Conservation (phyloP, 352 stramenopile species). For the Phytopythium chamaehyphon region DNA sequence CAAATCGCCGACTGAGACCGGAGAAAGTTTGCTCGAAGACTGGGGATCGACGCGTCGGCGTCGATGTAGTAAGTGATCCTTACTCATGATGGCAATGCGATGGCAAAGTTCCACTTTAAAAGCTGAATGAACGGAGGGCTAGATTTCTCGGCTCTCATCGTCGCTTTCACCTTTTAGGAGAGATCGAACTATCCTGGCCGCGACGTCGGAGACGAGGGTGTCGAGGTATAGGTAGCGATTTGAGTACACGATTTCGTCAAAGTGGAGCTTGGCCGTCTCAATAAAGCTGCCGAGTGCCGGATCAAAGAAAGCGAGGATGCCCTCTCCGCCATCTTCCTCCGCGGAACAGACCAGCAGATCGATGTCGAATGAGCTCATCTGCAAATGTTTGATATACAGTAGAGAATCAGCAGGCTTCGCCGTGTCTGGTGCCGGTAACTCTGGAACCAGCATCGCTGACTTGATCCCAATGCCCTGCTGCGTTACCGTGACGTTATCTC, state of each 20-base stretch:
- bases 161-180: too few relatives aligned
- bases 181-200: slow-evolving; percentile 72
- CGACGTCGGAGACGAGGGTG: slow-evolving; percentile 70
- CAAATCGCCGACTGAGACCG: too few relatives aligned
- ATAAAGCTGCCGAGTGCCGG: slow-evolving; percentile 83
- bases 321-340: slow-evolving; percentile 73
- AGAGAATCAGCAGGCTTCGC: slow-evolving; percentile 42
- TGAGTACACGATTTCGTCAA: slow-evolving; percentile 61
- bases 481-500: slow-evolving; percentile 59
- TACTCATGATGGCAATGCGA: too few relatives aligned
- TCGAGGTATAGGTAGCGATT: slow-evolving; percentile 87
- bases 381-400: slow-evolving; percentile 84
- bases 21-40: too few relatives aligned
- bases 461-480: slow-evolving; percentile 65
- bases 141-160: too few relatives aligned
- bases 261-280: slow-evolving; percentile 78
- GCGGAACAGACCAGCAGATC: slow-evolving; percentile 82
- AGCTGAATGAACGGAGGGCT: too few relatives aligned
- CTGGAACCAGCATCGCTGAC: slow-evolving; percentile 41
- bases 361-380: slow-evolving; percentile 64
- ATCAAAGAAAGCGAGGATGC: slow-evolving; percentile 74
- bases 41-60: too few relatives aligned
- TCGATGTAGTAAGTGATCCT: too few relatives aligned
- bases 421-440: slow-evolving; percentile 51
- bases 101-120: too few relatives aligned